Evolutionary conservation across 148 eudicot genomes (phyloP).

Genomic region (Camellia granthamiana): DNA sequence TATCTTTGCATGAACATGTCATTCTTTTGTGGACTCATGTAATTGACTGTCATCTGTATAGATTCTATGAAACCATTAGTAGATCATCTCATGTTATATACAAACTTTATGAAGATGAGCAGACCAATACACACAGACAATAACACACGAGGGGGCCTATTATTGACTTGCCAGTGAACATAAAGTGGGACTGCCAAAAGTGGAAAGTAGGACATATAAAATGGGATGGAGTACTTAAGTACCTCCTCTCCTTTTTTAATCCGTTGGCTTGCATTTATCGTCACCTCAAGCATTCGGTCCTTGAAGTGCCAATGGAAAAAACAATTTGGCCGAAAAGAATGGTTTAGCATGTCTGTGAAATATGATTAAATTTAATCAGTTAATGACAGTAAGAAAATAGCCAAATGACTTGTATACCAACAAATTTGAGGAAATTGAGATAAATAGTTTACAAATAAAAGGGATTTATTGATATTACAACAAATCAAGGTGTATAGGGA

Average conservation of each 20-base stretch:
- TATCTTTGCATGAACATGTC: slow-evolving; percentile 82
- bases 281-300: slow-evolving; percentile 98
- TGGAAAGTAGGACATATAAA: no score
- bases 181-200: no score
- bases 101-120: slow-evolving; percentile 3
- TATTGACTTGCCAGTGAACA: not conserved
- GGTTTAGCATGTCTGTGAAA: slow-evolving; percentile 90
- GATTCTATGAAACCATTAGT: slow-evolving; percentile 1
- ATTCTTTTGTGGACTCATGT: slow-evolving; percentile 63
- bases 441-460: no score
- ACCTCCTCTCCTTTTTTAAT: slow-evolving; percentile 95
- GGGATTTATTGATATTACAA: no score
- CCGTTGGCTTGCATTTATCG: slow-evolving; percentile 90
- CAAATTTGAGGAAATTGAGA: not conserved
- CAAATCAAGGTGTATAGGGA: not conserved
- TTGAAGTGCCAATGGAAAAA: slow-evolving; percentile 98
- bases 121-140: not conserved
- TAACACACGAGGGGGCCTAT: not conserved
- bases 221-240: not conserved
- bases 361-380: slow-evolving; percentile 6
- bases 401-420: not conserved
- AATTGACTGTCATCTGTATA: slow-evolving; percentile 80
- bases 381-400: not conserved
- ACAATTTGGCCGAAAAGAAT: slow-evolving; percentile 93
- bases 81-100: not conserved